These are phyloP conservation scores for Dactylellina leptospora DNA, from an alignment of 2,329 filamentous ascomycete species.

Conservation along the genomic window DNA sequence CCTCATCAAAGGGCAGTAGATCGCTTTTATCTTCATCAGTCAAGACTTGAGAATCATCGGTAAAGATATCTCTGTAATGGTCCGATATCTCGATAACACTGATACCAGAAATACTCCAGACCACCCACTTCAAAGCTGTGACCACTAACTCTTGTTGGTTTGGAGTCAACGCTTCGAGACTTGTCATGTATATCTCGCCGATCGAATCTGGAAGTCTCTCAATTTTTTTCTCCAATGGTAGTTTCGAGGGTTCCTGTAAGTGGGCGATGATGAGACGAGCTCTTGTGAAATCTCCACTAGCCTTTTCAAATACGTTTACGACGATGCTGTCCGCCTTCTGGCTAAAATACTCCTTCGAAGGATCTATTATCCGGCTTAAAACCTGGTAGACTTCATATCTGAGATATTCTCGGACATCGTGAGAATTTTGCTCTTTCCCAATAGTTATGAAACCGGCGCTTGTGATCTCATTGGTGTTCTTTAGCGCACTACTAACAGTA, in stretches of 20 bases:
- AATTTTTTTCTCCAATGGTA: conserved; percentile 17
- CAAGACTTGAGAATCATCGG: neutral
- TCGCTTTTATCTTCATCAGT: neutral
- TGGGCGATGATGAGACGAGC: conserved; percentile 17
- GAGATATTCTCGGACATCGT: conserved; percentile 19
- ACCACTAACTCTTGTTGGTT: conserved; percentile 35
- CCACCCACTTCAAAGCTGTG: conserved; percentile 28
- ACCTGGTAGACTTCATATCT: neutral
- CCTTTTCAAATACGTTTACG: conserved; percentile 1
- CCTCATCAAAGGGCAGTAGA: conserved; percentile 13
- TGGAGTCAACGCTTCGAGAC: conserved; percentile 31
- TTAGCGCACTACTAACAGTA: neutral
- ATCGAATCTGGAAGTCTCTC: conserved; percentile 15
- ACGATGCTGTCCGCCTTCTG: conserved; percentile 2
- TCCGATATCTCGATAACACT: conserved; percentile 38
- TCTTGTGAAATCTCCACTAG: conserved; percentile 18
- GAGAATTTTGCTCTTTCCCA: neutral
- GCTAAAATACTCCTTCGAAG: neutral
- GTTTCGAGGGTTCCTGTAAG: conserved; percentile 27
- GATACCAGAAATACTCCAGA: conserved; percentile 29
- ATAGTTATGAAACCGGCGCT: conserved; percentile 2
- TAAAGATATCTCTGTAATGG: conserved; percentile 33
- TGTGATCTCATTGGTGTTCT: neutral
- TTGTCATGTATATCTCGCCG: conserved; percentile 33
- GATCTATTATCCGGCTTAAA: neutral